phyloP scores from a whole-genome alignment of 441 rosid genomes.

The Brassica hybrid region DNA sequence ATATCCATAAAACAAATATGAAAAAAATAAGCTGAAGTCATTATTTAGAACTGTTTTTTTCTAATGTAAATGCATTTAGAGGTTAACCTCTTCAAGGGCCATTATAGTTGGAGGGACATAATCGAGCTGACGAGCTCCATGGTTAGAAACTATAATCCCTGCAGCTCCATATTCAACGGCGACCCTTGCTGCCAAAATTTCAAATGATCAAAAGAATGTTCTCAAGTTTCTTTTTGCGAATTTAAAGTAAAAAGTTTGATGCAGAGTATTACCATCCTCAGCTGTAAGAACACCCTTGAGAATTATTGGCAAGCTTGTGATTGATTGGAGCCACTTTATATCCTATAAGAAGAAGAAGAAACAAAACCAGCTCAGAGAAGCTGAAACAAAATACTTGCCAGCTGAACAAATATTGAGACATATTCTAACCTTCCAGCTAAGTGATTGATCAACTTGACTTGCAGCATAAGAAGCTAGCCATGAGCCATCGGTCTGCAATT shows the following conservation, averaged over 20 bases:
- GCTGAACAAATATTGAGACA: neutral
- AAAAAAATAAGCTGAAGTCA: too few relatives aligned
- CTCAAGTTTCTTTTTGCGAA: neutral
- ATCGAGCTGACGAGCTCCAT: slow-evolving; percentile 98
- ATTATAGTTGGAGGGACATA: slow-evolving; percentile 85
- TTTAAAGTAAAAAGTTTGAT: neutral
- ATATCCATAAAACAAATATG: neutral
- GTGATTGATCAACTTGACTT: slow-evolving; percentile 77
- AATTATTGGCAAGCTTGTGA: slow-evolving; percentile 86
- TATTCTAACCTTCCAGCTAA: slow-evolving; percentile 42
- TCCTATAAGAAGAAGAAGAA: slow-evolving; percentile 59
- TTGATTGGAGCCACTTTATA: slow-evolving; percentile 92
- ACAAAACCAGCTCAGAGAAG: neutral
- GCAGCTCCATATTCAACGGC: slow-evolving; percentile 81
- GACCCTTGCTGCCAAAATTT: slow-evolving; percentile 58
- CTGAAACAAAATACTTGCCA: too few relatives aligned
- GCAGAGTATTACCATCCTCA: slow-evolving; percentile 69
- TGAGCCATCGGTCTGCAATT: slow-evolving; percentile 68
- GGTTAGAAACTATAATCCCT: slow-evolving; percentile 94
- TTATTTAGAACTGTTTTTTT: too few relatives aligned
- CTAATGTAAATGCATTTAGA: neutral
- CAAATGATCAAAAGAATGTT: slow-evolving; percentile 10
- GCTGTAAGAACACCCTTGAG: slow-evolving; percentile 94
- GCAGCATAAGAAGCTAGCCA: slow-evolving; percentile 89
- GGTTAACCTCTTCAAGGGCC: slow-evolving; percentile 88